Evolutionary conservation across 2,329 filamentous ascomycete genomes (phyloP).

Genomic region (Fusarium napiforme): DNA sequence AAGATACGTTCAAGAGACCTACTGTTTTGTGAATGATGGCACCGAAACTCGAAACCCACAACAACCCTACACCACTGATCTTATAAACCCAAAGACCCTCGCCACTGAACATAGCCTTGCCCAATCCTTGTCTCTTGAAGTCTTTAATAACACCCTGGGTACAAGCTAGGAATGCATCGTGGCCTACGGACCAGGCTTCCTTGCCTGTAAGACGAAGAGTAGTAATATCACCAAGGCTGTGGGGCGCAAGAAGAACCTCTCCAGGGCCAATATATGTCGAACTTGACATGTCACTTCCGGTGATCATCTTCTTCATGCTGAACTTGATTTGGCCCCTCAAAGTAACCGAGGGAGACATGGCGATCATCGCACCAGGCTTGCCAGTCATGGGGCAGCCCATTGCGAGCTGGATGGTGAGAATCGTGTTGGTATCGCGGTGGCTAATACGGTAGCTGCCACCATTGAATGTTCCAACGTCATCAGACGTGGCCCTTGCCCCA

Average conservation of each 20-base stretch:
- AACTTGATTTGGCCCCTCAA: conserved; percentile 87
- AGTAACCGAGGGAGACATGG: conserved; percentile 90
- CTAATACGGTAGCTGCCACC: conserved; percentile 94
- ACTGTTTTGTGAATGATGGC: conserved; percentile 96
- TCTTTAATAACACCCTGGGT: conserved; percentile 91
- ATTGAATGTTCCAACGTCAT: conserved; percentile 97
- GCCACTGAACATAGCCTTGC: conserved; percentile 93
- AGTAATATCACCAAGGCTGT: conserved; percentile 85
- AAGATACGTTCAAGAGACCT: conserved; percentile 50
- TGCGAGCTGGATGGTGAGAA: conserved; percentile 88
- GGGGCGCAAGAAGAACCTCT: conserved; percentile 85
- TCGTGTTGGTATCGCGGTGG: conserved; percentile 89
- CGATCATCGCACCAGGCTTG: conserved; percentile 91
- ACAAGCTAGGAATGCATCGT: conserved; percentile 85
- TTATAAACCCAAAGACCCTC: conserved; percentile 94
- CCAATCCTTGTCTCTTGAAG: conserved; percentile 84
- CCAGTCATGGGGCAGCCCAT: conserved; percentile 85
- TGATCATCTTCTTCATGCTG: conserved; percentile 88
- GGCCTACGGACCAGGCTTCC: conserved; percentile 85
- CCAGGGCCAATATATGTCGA: conserved; percentile 90
- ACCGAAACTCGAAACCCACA: conserved; percentile 94
- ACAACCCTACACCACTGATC: conserved; percentile 79
- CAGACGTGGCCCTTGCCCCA: conserved; percentile 70
- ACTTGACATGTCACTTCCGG: conserved; percentile 80
- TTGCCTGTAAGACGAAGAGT: conserved; percentile 77